A percentile compares a stretch with the other conserved stretches of the same genome.
Conservation (phyloP, 768 basidiomycete species). For the Trametes cingulata region DNA sequence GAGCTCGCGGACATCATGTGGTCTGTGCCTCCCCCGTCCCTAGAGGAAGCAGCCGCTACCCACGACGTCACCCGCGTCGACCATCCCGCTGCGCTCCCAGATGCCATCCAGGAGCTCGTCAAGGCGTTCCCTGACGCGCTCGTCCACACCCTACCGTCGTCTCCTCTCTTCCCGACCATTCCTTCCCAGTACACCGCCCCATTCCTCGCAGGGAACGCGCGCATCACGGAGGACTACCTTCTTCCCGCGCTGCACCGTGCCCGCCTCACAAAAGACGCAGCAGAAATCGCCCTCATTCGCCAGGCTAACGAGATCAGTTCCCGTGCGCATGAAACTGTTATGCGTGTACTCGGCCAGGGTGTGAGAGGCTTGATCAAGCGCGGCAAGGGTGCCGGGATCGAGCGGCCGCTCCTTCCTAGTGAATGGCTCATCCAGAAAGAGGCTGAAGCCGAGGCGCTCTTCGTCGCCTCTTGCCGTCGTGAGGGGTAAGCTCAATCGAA, state of each 20-base stretch:
- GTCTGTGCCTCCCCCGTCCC: slow-evolving; percentile 79
- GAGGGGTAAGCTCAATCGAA: slow-evolving; percentile 65
- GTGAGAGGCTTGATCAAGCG: slow-evolving; percentile 57
- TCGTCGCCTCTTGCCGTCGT: slow-evolving; percentile 85
- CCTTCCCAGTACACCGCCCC: slow-evolving; percentile 44
- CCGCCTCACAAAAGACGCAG: slow-evolving; percentile 72
- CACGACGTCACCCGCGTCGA: slow-evolving; percentile 63
- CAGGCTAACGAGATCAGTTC: slow-evolving; percentile 87
- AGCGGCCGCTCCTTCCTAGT: slow-evolving; percentile 59
- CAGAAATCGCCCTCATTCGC: slow-evolving; percentile 74
- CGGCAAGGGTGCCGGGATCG: slow-evolving; percentile 40
- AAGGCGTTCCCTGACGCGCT: slow-evolving; percentile 54
- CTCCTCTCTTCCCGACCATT: slow-evolving; percentile 53
- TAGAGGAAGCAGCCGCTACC: slow-evolving; percentile 52
- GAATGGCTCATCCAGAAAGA: slow-evolving; percentile 94
- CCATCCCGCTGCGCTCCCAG: slow-evolving; percentile 48
- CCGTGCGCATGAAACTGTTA: slow-evolving; percentile 86
- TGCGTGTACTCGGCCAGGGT: slow-evolving; percentile 83
- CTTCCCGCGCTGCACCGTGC: slow-evolving; percentile 78
- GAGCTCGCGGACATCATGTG: slow-evolving; percentile 81
- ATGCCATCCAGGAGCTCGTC: slow-evolving; percentile 47
- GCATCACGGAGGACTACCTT: slow-evolving; percentile 62
- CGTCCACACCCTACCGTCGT: slow-evolving; percentile 65
- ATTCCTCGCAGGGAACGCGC: slow-evolving; percentile 36
- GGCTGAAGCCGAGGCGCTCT: slow-evolving; percentile 91